These are phyloP conservation scores for Leccinum disarticulatum DNA, from an alignment of 768 basidiomycete genomes.

Conservation along the genomic window DNA sequence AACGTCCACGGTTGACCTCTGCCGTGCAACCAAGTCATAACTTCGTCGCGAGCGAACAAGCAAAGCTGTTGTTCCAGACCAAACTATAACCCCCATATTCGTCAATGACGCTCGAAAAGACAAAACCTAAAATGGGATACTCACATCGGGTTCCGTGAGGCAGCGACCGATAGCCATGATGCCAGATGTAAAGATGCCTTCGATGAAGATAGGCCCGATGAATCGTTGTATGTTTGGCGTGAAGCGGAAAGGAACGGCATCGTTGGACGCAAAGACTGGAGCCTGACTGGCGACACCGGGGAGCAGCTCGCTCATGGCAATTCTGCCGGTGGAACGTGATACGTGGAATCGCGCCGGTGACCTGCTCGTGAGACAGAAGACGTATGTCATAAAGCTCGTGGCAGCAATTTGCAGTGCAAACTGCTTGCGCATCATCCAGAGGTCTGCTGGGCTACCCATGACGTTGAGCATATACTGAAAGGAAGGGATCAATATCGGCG, in stretches of 20 bases:
- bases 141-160: conserved; percentile 88
- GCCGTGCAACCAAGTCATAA: conserved; percentile 69
- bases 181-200: conserved; percentile 83
- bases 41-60: conserved; percentile 91
- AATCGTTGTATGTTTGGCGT: conserved; percentile 97
- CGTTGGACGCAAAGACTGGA: conserved; percentile 72
- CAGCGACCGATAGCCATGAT: conserved; percentile 91
- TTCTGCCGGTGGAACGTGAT: conserved; percentile 84
- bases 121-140: conserved; percentile 12
- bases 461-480: conserved; percentile 85
- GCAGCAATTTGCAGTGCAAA: conserved; percentile 89
- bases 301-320: conserved; percentile 91
- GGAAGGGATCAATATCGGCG: background rate
- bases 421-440: conserved; percentile 98
- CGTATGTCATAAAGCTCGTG: conserved; percentile 88
- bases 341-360: conserved; percentile 83
- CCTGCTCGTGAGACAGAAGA: conserved; percentile 81
- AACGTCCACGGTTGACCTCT: conserved; percentile 55
- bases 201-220: conserved; percentile 83
- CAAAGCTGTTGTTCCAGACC: conserved; percentile 92
- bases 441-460: conserved; percentile 78
- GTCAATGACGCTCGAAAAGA: background rate
- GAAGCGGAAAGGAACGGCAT: conserved; percentile 94
- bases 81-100: conserved; percentile 48
- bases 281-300: conserved; percentile 59